Evolutionary conservation across 2,329 filamentous ascomycete genomes (phyloP), one percentile per base, ranked within the genome.

Genomic region (Iodosphaeria phyllophila): DNA sequence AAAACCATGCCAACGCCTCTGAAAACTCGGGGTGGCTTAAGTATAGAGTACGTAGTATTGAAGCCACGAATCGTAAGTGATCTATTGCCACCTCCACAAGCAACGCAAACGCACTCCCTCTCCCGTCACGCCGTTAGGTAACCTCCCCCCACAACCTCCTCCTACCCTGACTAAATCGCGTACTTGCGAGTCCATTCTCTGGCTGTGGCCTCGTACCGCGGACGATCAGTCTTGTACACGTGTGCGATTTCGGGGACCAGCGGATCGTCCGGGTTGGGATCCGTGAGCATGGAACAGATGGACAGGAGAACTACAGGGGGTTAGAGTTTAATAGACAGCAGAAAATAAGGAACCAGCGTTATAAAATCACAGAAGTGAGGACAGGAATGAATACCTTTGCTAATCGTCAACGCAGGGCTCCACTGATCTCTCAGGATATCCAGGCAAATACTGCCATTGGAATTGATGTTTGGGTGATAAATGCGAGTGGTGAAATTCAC

Each of bases 381-480:
- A 22, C n/a, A n/a, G n/a, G n/a, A n/a, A n/a, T 34, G 24, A 56
- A 29, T 59, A 92, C 89, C 89, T 73, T 98, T 98, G 33, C 82
- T 92, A 46, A 98, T 95, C 39, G 89, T 98, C 55, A 98, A 64
- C 38, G 89, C 89, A 20, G 89, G 89, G 54, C 84, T 93, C 89
- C 89, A 98, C 62, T 98, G 89, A 56, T 98, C 89, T 62, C 89
- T 74, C 48, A 98, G 64, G 48, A 98, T 98, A 49, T 98, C 89
- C 52, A 98, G 60, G 56, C 89, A 98, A 57, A 98, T 98, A 58
- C 84, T 93, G 56, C 89, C 89, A 55, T 95, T 95, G 40, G 82
- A 92, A 73, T 98, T 98, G 82, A 98, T 98, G 62, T 98, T 98
- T 46, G 89, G 89, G 62, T 98, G 89, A 56, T 98, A 98, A 64